Evolutionary conservation across 192 early-diverging fungal genomes (phyloP).

Genomic region (Funneliformis mosseae): DNA sequence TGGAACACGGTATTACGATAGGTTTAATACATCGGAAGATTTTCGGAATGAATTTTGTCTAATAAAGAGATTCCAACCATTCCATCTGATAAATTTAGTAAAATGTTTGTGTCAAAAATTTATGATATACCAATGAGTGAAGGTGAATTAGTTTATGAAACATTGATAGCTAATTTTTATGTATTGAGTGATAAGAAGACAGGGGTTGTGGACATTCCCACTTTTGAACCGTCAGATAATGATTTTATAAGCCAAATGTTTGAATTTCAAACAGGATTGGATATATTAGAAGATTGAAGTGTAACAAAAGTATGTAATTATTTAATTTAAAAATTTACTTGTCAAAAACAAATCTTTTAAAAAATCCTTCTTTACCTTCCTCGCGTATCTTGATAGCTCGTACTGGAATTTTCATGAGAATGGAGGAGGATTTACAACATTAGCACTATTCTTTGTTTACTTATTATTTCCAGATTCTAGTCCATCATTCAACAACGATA

Average conservation of each 20-base stretch:
- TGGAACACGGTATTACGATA: not conserved
- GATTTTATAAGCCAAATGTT: not conserved
- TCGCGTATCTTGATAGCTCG: not conserved
- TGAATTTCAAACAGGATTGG: not conserved
- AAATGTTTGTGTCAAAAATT: not conserved
- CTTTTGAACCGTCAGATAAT: too few species aligned
- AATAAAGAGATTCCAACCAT: not conserved
- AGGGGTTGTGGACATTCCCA: not conserved
- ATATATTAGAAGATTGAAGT: not conserved
- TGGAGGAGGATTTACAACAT: not conserved
- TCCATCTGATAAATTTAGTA: too few species aligned
- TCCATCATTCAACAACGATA: not conserved
- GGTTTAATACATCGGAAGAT: not conserved
- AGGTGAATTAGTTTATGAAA: not conserved
- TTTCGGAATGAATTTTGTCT: not conserved
- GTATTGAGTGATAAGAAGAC: not conserved
- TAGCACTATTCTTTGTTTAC: not conserved
- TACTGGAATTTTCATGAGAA: not conserved
- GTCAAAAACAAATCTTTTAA: too few species aligned
- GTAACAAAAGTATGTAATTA: not conserved
- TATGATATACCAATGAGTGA: not conserved
- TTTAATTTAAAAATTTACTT: too few species aligned
- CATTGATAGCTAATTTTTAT: not conserved
- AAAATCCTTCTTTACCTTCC: too few species aligned
- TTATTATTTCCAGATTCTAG: not conserved